These are phyloP conservation scores for Colletotrichum tamarilloi DNA, from an alignment of 2,329 filamentous ascomycete species.

Conservation along the genomic window DNA sequence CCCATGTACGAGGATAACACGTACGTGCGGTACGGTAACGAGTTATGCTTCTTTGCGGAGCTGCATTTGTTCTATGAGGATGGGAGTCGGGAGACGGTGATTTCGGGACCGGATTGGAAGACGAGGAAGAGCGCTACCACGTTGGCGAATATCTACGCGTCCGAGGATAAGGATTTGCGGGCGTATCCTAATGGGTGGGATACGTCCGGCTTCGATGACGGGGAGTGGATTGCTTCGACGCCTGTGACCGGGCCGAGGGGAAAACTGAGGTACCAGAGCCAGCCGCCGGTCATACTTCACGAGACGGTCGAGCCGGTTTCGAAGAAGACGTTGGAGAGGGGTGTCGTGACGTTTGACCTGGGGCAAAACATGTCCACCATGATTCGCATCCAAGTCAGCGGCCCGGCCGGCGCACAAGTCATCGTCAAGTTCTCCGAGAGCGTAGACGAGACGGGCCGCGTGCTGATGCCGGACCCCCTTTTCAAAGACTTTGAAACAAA, in stretches of 20 bases:
- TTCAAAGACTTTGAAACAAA: constrained; percentile 46
- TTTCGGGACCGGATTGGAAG: constrained; percentile 50
- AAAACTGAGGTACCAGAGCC: constrained; percentile 51
- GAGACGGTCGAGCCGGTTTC: constrained; percentile 47
- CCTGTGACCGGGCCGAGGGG: constrained; percentile 52
- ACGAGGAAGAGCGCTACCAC: constrained; percentile 50
- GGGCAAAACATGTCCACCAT: constrained; percentile 42
- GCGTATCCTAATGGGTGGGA: constrained; percentile 49
- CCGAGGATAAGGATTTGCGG: constrained; percentile 50
- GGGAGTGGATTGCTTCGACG: constrained; percentile 46
- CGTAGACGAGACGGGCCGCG: constrained; percentile 40
- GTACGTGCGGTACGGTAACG: constrained; percentile 50
- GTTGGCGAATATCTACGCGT: constrained; percentile 53
- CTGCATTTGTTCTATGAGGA: constrained; percentile 50
- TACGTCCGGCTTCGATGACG: constrained; percentile 38
- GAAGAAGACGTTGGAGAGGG: constrained; percentile 34
- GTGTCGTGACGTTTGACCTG: constrained; percentile 38
- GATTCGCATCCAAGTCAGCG: constrained; percentile 38
- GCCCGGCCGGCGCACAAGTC: constrained; percentile 35
- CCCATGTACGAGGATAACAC: constrained; percentile 55
- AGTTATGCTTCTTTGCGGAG: constrained; percentile 53
- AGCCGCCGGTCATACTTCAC: constrained; percentile 51
- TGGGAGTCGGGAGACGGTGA: constrained; percentile 47
- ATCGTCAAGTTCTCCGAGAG: constrained; percentile 41
- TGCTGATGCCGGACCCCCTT: constrained; percentile 53